Base-by-base conservation (phyloP, 2,329 filamentous ascomycete species). In the Fusarium sp. region DNA sequence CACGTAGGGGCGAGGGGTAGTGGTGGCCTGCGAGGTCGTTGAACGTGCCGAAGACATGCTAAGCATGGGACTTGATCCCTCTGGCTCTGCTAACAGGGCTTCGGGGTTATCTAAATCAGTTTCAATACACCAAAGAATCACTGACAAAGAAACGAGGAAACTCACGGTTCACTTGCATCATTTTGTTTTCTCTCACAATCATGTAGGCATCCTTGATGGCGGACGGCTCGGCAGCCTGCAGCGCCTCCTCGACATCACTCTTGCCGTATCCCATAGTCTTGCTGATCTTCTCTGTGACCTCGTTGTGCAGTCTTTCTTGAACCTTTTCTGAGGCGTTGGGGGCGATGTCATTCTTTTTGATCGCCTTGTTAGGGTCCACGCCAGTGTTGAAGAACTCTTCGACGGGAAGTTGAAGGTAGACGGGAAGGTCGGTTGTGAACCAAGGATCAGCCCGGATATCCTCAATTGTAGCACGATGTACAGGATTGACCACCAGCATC, bases 151-250 rank as follows among this genome's bases (percentile, higher is more conserved):
- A 25, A 64, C 10, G 56, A 10, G 30, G 18, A 49, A 51, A 89
- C 93, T 89, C 85, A 97, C 93, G 94, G 79, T 94, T 97, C 58
- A 91, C 91, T 79, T 94, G 92, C 94, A 98, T 98, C 79, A 98
- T 88, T 80, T 98, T 96, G 79, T 98, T 98, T 81, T 99, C 96
- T 56, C 95, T 90, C 27, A 99, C 94, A 79, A 99, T 99, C 82
- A 98, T 91, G 82, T 98, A 99, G 2, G 96, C 96, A 81, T 99
- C 96, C 82, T 99, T 99, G 85, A 99, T 98, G 13, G 96, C 94
- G 62, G 94, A 98, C 14, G 96, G 96, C 79, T 99, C 96, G 56
- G 96, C 90, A 60, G 94, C 94, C 76, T 92, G 91, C 68, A 99
- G 84, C 24, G 96, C 95, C 80, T 98, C 96, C 78, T 98, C 92